A percentile compares a stretch with the other conserved stretches of the same genome.
phyloP scores from a whole-genome alignment of 2,329 filamentous ascomycete species.

The Cylindrodendrum hubeiense region DNA sequence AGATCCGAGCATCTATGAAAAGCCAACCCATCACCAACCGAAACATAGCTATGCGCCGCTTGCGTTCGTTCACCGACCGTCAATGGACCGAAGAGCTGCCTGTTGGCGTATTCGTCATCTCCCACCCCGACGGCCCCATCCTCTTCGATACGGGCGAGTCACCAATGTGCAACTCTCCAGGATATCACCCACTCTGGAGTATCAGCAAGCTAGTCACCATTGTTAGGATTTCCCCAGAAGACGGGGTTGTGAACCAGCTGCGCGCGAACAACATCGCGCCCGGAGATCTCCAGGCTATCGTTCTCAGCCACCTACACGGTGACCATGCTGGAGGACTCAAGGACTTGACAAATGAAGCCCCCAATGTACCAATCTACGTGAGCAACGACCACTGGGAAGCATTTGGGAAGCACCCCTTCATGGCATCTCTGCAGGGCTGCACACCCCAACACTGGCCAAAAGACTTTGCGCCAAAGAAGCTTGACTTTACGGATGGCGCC shows the following conservation, averaged over 20 bases:
- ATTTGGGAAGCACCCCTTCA: slow-evolving; percentile 1
- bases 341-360: background rate
- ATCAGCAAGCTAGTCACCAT: background rate
- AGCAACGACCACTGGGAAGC: slow-evolving; percentile 13
- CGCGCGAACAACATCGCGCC: slow-evolving; percentile 4
- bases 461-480: slow-evolving; percentile 3
- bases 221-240: background rate
- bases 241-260: slow-evolving; percentile 15
- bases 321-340: slow-evolving; percentile 17
- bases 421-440: slow-evolving; percentile 1
- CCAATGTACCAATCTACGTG: slow-evolving; percentile 11
- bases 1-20: slow-evolving; percentile 6
- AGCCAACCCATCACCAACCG: background rate
- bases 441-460: slow-evolving; percentile 15
- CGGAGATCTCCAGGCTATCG: slow-evolving; percentile 11
- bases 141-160: slow-evolving; percentile 23
- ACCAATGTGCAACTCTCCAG: slow-evolving; percentile 13
- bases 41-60: slow-evolving; percentile 3
- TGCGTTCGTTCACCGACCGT: slow-evolving; percentile 13
- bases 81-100: slow-evolving; percentile 14
- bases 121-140: slow-evolving; percentile 10
- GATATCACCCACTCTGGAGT: slow-evolving; percentile 11
- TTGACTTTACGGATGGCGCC: background rate
- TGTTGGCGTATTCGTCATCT: slow-evolving; percentile 18
- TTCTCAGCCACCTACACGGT: slow-evolving; percentile 20